Conservation (phyloP, 495 filamentous ascomycete genomes). For the Podospora pseudopauciseta region DNA sequence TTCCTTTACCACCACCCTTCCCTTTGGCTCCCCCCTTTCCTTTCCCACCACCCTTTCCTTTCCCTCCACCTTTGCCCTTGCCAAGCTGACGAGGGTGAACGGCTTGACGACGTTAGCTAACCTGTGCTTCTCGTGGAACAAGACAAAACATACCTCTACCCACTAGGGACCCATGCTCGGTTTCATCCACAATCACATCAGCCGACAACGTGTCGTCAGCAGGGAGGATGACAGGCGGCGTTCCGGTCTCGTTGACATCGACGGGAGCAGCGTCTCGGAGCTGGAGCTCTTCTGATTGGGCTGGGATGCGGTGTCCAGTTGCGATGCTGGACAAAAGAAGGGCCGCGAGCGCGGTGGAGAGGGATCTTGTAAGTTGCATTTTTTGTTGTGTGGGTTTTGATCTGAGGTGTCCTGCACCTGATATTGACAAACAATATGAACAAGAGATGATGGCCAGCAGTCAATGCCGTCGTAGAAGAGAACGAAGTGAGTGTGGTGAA, state of each 20-base stretch:
- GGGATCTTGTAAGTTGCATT: not conserved
- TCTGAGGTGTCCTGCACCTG: not conserved
- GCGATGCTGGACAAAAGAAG: not conserved
- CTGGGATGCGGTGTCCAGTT: not conserved
- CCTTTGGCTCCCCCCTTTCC: not conserved
- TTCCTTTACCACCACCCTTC: not conserved
- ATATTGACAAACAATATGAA: not conserved
- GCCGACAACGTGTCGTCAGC: not conserved
- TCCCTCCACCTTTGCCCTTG: not conserved
- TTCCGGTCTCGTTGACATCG: not conserved
- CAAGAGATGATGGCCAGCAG: not conserved
- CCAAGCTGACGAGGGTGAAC: too few species aligned
- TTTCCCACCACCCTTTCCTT: not conserved
- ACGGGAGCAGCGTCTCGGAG: not conserved
- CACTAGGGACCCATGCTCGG: not conserved
- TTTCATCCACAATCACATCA: not conserved
- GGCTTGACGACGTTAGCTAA: too few species aligned
- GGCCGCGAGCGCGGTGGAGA: not conserved
- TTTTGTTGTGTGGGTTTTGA: not conserved
- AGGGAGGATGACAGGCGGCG: not conserved
- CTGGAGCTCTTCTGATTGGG: not conserved
- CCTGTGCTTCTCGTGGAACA: not conserved
- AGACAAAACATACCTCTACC: not conserved
- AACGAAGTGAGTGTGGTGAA: not conserved
- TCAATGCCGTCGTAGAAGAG: not conserved